These are phyloP conservation scores for Geotrichum candidum DNA, from an alignment of 1,139 yeast species.

Conservation along the genomic window DNA sequence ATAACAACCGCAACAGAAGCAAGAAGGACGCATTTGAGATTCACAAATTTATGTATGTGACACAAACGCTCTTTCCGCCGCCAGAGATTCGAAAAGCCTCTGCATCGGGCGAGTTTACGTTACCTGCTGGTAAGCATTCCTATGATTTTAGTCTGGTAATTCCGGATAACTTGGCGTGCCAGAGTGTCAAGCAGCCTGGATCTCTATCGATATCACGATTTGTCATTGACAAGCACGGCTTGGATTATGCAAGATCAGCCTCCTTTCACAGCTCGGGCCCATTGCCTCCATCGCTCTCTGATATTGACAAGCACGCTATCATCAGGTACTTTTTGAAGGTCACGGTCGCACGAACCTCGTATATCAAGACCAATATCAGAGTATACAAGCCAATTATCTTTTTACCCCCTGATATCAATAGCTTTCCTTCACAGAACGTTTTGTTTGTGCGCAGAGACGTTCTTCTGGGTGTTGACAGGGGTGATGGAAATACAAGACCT, in stretches of 20 bases:
- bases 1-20: constrained; percentile 11
- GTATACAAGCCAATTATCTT: constrained; percentile 46
- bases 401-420: constrained; percentile 43
- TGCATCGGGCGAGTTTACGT: constrained; percentile 48
- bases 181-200: constrained; percentile 28
- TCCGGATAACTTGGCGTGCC: constrained; percentile 49
- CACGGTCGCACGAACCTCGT: constrained; percentile 48
- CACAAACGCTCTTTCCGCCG: constrained; percentile 57
- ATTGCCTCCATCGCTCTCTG: constrained; percentile 55
- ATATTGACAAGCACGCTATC: constrained; percentile 43
- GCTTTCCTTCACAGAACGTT: constrained; percentile 21
- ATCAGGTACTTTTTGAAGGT: constrained; percentile 49
- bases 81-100: constrained; percentile 46
- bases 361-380: constrained; percentile 45
- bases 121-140: constrained; percentile 53
- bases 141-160: constrained; percentile 54
- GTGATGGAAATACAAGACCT: background rate
- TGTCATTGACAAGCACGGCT: constrained; percentile 35
- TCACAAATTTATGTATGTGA: constrained; percentile 54
- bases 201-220: constrained; percentile 34
- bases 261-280: constrained; percentile 40
- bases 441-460: constrained; percentile 29
- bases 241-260: constrained; percentile 28
- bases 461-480: background rate
- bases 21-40: constrained; percentile 36